Conservation (phyloP, 345 rosid genomes). For the Eucalyptus decipiens region DNA sequence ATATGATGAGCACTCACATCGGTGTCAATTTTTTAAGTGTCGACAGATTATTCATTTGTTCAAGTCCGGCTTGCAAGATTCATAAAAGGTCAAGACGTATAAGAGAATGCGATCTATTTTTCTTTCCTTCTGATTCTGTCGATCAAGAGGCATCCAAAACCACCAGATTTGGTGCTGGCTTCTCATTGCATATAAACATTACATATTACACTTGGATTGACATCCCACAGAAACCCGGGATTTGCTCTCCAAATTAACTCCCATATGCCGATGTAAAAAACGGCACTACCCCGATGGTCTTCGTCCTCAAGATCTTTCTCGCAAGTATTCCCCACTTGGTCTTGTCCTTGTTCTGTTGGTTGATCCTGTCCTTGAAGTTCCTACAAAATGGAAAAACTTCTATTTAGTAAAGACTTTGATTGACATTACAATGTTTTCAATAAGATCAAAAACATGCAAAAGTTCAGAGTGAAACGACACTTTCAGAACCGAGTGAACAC, state of each 20-base stretch:
- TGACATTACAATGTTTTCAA: not conserved
- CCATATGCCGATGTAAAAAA: slow-evolving; percentile 21
- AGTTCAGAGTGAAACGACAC: not conserved
- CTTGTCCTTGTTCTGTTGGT: slow-evolving; percentile 68
- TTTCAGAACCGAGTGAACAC: not conserved
- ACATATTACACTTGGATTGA: not conserved
- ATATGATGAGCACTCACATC: not conserved
- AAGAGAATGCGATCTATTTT: not conserved
- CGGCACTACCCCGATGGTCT: slow-evolving; percentile 44
- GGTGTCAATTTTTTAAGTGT: not conserved
- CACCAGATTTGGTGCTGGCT: not conserved
- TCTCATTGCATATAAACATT: not conserved
- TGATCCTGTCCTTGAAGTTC: slow-evolving; percentile 60
- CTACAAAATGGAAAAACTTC: slow-evolving; percentile 51
- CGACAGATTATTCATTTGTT: not conserved
- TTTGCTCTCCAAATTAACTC: not conserved
- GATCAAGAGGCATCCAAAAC: not conserved
- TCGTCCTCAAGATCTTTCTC: slow-evolving; percentile 50
- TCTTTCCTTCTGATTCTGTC: not conserved
- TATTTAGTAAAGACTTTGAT: not conserved
- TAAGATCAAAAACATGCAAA: not conserved
- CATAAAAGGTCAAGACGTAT: not conserved
- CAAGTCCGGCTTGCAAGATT: not conserved
- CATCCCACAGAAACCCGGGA: not conserved
- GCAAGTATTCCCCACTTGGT: slow-evolving; percentile 63